A percentile compares a stretch with the other conserved stretches of the same genome.
Evolutionary conservation across 352 stramenopile species (phyloP).

Genomic region (Globisporangium nagaii): DNA sequence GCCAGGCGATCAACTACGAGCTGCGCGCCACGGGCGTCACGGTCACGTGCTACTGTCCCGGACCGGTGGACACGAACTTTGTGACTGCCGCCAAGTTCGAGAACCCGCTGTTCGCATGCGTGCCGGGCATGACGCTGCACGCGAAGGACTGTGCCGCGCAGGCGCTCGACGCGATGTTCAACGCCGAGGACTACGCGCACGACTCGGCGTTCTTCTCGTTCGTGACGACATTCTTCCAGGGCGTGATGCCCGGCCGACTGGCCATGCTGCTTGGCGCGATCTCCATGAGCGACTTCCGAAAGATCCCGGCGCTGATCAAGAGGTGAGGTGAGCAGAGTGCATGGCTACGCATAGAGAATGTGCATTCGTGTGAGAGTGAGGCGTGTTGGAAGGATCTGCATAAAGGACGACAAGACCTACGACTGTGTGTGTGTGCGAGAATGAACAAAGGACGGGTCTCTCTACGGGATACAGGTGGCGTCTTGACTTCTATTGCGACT

Average conservation of each 20-base stretch:
- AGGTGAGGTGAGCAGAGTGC: constrained; percentile 4
- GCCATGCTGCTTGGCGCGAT: constrained; percentile 33
- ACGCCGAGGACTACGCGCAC: constrained; percentile 36
- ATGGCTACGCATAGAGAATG: too few species aligned
- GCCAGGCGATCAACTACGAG: constrained; percentile 78
- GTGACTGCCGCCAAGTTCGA: constrained; percentile 30
- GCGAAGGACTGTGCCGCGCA: constrained; percentile 35
- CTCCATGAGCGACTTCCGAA: constrained; percentile 21
- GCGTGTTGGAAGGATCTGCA: too few species aligned
- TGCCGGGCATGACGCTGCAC: constrained; percentile 22
- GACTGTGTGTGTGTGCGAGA: neutral
- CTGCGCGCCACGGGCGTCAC: constrained; percentile 65
- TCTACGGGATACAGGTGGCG: neutral
- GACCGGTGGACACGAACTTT: constrained; percentile 72
- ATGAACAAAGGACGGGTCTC: too few species aligned
- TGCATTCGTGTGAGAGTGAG: too few species aligned
- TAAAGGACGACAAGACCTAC: too few species aligned
- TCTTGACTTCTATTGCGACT: neutral
- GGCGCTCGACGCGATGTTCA: constrained; percentile 58
- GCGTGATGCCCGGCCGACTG: constrained; percentile 30
- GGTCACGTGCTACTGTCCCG: constrained; percentile 74
- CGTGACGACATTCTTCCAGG: constrained; percentile 23
- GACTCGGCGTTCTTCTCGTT: constrained; percentile 39
- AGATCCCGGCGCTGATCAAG: constrained; percentile 22
- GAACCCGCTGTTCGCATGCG: constrained; percentile 30